Conservation (phyloP, 352 stramenopile species). For the Globisporangium ultimum region DNA sequence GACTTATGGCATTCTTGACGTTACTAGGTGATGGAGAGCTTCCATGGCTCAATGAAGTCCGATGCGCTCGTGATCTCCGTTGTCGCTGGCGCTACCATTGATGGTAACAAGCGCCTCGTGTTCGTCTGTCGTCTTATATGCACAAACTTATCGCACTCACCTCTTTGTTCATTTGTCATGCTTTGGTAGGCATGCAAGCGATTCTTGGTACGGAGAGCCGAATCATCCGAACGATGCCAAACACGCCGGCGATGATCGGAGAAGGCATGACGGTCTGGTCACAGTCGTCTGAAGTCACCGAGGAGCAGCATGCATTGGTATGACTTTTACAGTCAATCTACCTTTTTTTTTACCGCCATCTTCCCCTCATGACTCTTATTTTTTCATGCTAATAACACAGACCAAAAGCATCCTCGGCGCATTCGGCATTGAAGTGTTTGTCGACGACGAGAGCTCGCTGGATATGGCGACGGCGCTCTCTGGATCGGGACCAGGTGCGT, state of each 20-base stretch:
- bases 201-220: constrained; percentile 57
- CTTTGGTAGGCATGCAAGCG: constrained; percentile 36
- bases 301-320: constrained; percentile 65
- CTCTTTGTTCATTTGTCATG: too few relatives aligned
- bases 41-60: constrained; percentile 49
- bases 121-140: too few relatives aligned
- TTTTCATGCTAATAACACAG: constrained; percentile 11
- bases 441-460: constrained; percentile 93
- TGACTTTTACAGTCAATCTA: not conserved
- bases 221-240: constrained; percentile 94
- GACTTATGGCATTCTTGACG: not conserved
- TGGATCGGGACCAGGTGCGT: constrained; percentile 86
- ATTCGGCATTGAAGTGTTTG: constrained; percentile 92
- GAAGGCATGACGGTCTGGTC: constrained; percentile 95
- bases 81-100: constrained; percentile 77
- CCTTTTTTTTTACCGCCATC: too few relatives aligned
- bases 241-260: constrained; percentile 94
- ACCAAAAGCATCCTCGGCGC: constrained; percentile 85
- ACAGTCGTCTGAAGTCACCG: constrained; percentile 69
- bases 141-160: not conserved
- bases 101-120: constrained; percentile 16
- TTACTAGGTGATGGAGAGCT: constrained; percentile 55
- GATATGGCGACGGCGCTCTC: constrained; percentile 94
- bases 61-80: constrained; percentile 81
- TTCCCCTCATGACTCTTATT: too few relatives aligned